Base-by-base conservation (phyloP, 2,329 filamentous ascomycete species). In the Calcarisporium arbuscula region DNA sequence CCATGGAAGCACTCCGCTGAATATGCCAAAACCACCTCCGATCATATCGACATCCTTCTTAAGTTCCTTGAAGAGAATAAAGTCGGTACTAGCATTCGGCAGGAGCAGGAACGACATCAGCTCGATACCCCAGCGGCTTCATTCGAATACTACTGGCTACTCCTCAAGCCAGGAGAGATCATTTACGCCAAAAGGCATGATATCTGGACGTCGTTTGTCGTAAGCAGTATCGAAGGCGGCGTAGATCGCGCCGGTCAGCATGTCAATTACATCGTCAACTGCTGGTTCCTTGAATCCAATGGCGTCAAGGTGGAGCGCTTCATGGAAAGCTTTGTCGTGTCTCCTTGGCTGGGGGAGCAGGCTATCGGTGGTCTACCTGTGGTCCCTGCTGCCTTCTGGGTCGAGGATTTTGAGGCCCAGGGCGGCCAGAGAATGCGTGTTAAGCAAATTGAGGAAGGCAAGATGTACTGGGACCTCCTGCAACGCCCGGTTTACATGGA, bases 41-140 rank as follows among this genome's bases (percentile, higher is more conserved):
- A 52, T 25, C 67, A 70, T 41, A 67, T 72, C 33, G 62, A 68
- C 27, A 48, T 65, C 8, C 62, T 72, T 7, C 52, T 70, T 5
- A 38, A 42, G 4, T 70, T 68, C 43, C 55, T 71, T 5, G 57
- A 63, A 3, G 47, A 54, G n/a, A 57, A 53, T 3, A n/a, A n/a
- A n/a, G 50, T 60, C 12, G 60, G 61, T 5, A 48, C 56, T 4
- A 40, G 54, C 29, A 53, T 68, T 23, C 49, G 48, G 9, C 55
- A 56, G n/a, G 67, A 72, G 40, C 51, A 62, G 39, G 52, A 50
- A 6, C 60, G 61, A 4, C 60, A 69, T 47, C 41, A 45, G 10
- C 56, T 57, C 28, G 44, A 45, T 18, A 49, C 47, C 1, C 65
- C 66, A 1, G 58, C 54, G 23, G 63, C 64, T 10, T 69, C 66